A percentile compares a stretch with the other conserved stretches of the same genome.
phyloP scores from a whole-genome alignment of 805 yeast genomes.

The Scheffersomyces amazonensis region DNA sequence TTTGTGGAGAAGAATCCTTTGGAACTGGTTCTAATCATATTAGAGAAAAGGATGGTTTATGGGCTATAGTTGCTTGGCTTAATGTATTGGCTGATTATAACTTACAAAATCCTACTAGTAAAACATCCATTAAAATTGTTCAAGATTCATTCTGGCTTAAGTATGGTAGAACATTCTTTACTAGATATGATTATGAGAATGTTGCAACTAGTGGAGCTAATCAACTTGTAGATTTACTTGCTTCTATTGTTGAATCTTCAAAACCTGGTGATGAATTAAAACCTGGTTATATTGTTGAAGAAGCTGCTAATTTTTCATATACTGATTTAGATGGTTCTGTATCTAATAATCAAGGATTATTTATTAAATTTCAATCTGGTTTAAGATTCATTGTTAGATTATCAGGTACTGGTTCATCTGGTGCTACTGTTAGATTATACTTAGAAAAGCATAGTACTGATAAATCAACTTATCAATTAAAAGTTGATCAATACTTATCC shows the following conservation, averaged over 20 bases:
- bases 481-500: slow-evolving; percentile 68
- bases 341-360: slow-evolving; percentile 84
- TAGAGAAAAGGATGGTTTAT: slow-evolving; percentile 95
- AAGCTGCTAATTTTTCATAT: slow-evolving; percentile 86
- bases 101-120: slow-evolving; percentile 48
- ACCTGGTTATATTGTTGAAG: slow-evolving; percentile 54
- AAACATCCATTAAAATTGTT: slow-evolving; percentile 65
- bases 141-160: slow-evolving; percentile 85
- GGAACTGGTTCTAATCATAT: slow-evolving; percentile 98
- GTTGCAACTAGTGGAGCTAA: slow-evolving; percentile 74
- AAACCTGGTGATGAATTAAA: slow-evolving; percentile 47
- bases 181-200: slow-evolving; percentile 91
- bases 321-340: slow-evolving; percentile 94
- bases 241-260: slow-evolving; percentile 23
- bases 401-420: slow-evolving; percentile 97
- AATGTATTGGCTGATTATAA: slow-evolving; percentile 87
- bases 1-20: slow-evolving; percentile 97
- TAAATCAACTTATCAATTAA: slow-evolving; percentile 39
- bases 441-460: slow-evolving; percentile 79
- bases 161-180: slow-evolving; percentile 96
- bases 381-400: slow-evolving; percentile 84
- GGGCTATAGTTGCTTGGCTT: slow-evolving; percentile 98
- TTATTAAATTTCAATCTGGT: slow-evolving; percentile 76
- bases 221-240: slow-evolving; percentile 53
- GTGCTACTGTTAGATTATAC: slow-evolving; percentile 93